These are phyloP conservation scores for Neofusicoccum kwambonambiense DNA, from an alignment of 2,329 filamentous ascomycete genomes.

Conservation along the genomic window DNA sequence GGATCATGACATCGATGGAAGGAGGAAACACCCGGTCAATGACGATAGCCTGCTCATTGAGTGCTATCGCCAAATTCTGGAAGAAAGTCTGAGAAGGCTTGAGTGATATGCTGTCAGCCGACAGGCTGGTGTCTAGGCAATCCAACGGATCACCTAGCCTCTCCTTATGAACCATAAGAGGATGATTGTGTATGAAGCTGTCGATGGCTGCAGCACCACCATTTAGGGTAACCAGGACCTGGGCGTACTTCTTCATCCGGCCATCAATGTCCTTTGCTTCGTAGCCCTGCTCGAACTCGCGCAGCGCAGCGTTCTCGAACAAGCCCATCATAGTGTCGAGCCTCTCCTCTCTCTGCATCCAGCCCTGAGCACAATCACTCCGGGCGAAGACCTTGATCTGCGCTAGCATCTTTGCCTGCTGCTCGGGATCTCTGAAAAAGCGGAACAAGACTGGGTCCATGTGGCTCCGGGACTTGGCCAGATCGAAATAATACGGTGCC, in stretches of 20 bases:
- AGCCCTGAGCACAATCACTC: slow-evolving; percentile 78
- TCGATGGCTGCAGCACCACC: slow-evolving; percentile 77
- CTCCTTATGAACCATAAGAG: slow-evolving; percentile 72
- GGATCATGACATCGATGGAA: slow-evolving; percentile 67
- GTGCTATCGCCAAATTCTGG: slow-evolving; percentile 66
- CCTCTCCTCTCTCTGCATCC: slow-evolving; percentile 67
- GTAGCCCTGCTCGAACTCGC: slow-evolving; percentile 91
- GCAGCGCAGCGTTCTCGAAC: slow-evolving; percentile 86
- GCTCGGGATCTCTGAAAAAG: slow-evolving; percentile 81
- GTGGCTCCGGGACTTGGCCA: slow-evolving; percentile 69
- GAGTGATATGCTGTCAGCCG: slow-evolving; percentile 59
- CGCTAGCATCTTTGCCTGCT: slow-evolving; percentile 84
- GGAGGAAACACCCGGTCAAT: slow-evolving; percentile 82
- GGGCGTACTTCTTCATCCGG: slow-evolving; percentile 83
- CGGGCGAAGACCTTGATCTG: slow-evolving; percentile 76
- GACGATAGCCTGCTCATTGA: slow-evolving; percentile 78
- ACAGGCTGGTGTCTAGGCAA: slow-evolving; percentile 65
- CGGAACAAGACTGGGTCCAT: slow-evolving; percentile 82
- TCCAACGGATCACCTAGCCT: slow-evolving; percentile 73
- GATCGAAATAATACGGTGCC: slow-evolving; percentile 83
- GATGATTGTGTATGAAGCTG: slow-evolving; percentile 84
- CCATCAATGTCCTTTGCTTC: slow-evolving; percentile 86
- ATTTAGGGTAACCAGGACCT: slow-evolving; percentile 79
- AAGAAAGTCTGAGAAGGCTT: slow-evolving; percentile 83
- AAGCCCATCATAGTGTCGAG: slow-evolving; percentile 72